Evolutionary conservation across 169 alveolate genomes (phyloP).

Genomic region (Eimeria brunetti): DNA sequence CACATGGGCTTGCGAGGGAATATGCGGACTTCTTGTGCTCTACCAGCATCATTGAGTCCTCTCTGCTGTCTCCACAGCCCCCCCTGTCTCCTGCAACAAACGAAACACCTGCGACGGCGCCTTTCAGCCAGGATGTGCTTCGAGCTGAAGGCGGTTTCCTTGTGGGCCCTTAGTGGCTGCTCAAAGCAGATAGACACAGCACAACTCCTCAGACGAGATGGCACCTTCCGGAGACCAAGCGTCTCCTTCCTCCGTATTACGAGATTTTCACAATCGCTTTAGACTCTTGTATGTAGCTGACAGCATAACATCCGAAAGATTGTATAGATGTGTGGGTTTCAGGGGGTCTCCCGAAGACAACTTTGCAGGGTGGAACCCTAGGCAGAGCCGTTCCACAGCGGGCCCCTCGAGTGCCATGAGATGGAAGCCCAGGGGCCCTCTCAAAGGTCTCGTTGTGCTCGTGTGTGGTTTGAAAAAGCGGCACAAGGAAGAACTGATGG

Average conservation of each 20-base stretch:
- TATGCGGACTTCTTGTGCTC: conserved; percentile 38
- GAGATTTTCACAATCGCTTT: background rate
- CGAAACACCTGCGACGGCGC: background rate
- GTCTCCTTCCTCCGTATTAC: background rate
- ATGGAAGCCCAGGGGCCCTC: background rate
- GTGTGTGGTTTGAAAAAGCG: background rate
- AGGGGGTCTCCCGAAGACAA: background rate
- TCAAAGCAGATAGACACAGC: background rate
- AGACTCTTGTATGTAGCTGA: background rate
- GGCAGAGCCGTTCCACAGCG: background rate
- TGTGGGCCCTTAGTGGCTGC: background rate
- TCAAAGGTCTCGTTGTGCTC: background rate
- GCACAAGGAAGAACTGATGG: background rate
- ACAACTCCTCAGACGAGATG: background rate
- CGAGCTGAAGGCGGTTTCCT: conserved; percentile 4
- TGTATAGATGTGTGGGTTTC: background rate
- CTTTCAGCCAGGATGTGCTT: conserved; percentile 2
- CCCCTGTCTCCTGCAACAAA: background rate
- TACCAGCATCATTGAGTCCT: conserved; percentile 64
- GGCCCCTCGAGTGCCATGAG: background rate
- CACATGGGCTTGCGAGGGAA: conserved; percentile 39
- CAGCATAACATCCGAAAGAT: background rate
- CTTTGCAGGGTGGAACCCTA: background rate
- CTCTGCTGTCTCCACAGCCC: conserved; percentile 61
- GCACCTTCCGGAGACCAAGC: background rate